Percentiles rank a stretch among this genome's conserved stretches.
These are phyloP conservation scores for Sodiomyces alkalinus DNA, from an alignment of 2,329 filamentous ascomycete species.

Conservation along the genomic window DNA sequence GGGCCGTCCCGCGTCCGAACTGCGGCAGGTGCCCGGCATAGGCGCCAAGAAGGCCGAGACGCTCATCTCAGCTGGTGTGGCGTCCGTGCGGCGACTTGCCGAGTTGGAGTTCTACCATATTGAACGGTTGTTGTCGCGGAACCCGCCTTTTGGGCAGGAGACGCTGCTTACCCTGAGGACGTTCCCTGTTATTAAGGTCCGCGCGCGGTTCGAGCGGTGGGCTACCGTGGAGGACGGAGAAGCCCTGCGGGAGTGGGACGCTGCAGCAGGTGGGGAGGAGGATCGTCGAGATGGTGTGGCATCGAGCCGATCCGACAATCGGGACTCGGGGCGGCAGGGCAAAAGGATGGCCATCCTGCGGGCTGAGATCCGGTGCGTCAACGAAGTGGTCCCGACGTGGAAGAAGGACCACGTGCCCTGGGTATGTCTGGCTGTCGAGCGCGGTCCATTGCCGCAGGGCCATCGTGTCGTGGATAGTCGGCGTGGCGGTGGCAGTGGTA, in stretches of 20 bases:
- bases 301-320: no score
- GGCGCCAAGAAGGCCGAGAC: conserved; percentile 64
- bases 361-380: conserved; percentile 55
- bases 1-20: conserved; percentile 46
- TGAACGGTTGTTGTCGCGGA: conserved; percentile 60
- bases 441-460: conserved; percentile 10
- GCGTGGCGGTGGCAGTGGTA: not conserved
- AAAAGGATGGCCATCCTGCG: conserved; percentile 40
- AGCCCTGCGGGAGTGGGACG: not conserved
- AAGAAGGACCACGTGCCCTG: conserved; percentile 46
- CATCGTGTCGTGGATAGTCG: not conserved
- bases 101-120: conserved; percentile 53
- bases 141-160: conserved; percentile 69
- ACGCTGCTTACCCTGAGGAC: conserved; percentile 46
- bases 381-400: conserved; percentile 47
- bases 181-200: conserved; percentile 41
- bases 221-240: not conserved
- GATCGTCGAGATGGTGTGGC: conserved; percentile 9
- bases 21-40: conserved; percentile 70
- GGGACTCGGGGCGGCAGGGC: no score
- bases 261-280: no score
- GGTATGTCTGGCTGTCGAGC: conserved; percentile 61
- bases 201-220: conserved; percentile 1
- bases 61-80: conserved; percentile 55
- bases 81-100: conserved; percentile 55